Base-by-base conservation (phyloP, 2,329 filamentous ascomycete species). In the Botrytis paeoniae region DNA sequence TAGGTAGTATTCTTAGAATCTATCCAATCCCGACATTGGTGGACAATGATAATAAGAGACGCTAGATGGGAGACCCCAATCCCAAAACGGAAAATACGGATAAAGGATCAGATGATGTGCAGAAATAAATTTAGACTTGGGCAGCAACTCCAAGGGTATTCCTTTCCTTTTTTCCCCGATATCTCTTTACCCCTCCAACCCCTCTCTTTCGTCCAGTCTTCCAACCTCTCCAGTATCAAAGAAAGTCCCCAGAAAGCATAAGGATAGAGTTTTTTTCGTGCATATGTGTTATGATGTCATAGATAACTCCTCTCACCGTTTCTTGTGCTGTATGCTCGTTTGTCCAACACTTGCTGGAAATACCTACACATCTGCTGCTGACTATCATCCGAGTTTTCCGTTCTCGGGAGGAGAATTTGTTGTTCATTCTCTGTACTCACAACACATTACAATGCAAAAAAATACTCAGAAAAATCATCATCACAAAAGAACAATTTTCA, bases 401-500 rank as follows among this genome's bases (percentile, higher is more conserved):
- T n/a, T 41, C 35, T n/a, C 22, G 37, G 14, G n/a, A 62, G 10
- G 35, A 25, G 35, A 25, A 39, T 39, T 39, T 39, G 10, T 39
- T 41, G 20, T 14, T 61, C 35, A 39, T 3, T 25, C 8, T 37
- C 12, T 32, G 22, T 37, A 25, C 22, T 61, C 35, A 61, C 35
- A n/a, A 3, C 60, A 62, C 59, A 10, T 39, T 7, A 39, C 60
- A 39, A 62, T 39, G 12, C 60, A 18, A 9, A 39, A 61, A 62
- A n/a, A n/a, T 14, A 39, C 60, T 7, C 25, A 3, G 14, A 29
- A 7, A 39, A 1, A 18, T 69, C 48, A 59, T 68, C 65, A 57
- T 57, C 32, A 54, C 32, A 66, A 66, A 59, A 57, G 35, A 43
- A 32, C 65, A 57, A 57, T 9, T 32, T 57, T 69, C 65, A 57